These are phyloP conservation scores for Candida hispaniensis DNA, from an alignment of 805 yeast genomes.

Conservation along the genomic window DNA sequence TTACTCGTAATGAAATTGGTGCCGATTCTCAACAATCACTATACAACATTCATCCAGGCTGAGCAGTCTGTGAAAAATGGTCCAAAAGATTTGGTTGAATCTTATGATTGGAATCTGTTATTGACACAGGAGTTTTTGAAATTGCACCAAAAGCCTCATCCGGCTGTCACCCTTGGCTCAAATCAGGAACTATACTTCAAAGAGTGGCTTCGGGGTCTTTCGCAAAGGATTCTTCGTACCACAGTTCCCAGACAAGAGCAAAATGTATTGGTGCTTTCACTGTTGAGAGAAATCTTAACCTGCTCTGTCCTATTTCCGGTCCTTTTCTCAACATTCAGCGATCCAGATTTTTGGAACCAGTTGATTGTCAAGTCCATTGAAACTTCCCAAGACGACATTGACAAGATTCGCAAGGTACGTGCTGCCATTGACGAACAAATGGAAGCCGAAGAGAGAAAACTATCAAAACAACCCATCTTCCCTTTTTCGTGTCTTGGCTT, in stretches of 20 bases:
- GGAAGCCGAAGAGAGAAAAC: slow-evolving; percentile 12
- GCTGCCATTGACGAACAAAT: slow-evolving; percentile 55
- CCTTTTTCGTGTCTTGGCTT: too few relatives aligned
- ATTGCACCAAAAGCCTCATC: slow-evolving; percentile 44
- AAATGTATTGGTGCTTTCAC: slow-evolving; percentile 38
- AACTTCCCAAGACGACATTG: slow-evolving; percentile 56
- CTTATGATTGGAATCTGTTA: slow-evolving; percentile 33
- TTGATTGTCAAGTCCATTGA: slow-evolving; percentile 49
- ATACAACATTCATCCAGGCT: slow-evolving; percentile 39
- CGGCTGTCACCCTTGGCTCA: slow-evolving; percentile 36
- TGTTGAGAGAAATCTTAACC: slow-evolving; percentile 55
- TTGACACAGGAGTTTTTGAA: slow-evolving; percentile 36
- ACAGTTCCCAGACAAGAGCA: slow-evolving; percentile 39
- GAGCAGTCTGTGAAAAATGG: slow-evolving; percentile 28
- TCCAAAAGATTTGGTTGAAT: slow-evolving; percentile 26
- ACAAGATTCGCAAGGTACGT: slow-evolving; percentile 62
- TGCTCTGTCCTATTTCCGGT: slow-evolving; percentile 47
- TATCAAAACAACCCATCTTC: too few relatives aligned
- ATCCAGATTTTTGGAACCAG: slow-evolving; percentile 70
- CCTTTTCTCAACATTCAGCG: slow-evolving; percentile 40
- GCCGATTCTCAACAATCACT: slow-evolving; percentile 60
- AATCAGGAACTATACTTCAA: slow-evolving; percentile 36
- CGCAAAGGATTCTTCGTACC: slow-evolving; percentile 38
- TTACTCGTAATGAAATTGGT: slow-evolving; percentile 46
- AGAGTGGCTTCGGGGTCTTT: slow-evolving; percentile 37